These are phyloP conservation scores for Funneliformis caledonium DNA, from an alignment of 371 early-diverging fungal species.

Conservation along the genomic window DNA sequence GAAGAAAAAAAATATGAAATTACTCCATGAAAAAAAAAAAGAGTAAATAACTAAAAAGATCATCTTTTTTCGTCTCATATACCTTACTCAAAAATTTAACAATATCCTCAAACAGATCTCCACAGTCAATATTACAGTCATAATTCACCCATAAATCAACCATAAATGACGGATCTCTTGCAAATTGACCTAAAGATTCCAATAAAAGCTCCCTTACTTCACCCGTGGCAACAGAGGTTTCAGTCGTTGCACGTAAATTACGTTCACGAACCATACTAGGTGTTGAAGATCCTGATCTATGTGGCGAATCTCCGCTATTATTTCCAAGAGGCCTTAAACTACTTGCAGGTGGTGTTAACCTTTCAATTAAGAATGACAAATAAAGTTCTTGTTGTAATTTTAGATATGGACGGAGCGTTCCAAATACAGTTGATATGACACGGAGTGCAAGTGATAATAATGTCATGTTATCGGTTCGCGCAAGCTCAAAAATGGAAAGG, in stretches of 20 bases:
- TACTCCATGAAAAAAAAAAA: not conserved
- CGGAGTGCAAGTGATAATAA: constrained; percentile 68
- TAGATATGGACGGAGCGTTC: constrained; percentile 69
- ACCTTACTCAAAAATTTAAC: constrained; percentile 74
- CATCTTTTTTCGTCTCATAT: not conserved
- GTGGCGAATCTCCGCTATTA: constrained; percentile 44
- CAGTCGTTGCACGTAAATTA: constrained; percentile 24
- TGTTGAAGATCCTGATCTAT: constrained; percentile 23
- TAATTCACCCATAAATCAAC: constrained; percentile 92
- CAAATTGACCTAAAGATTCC: constrained; percentile 35
- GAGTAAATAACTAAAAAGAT: not conserved
- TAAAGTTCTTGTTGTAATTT: constrained; percentile 82
- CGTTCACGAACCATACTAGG: constrained; percentile 35
- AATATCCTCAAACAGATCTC: constrained; percentile 87
- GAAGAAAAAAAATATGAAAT: not conserved
- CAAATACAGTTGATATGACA: constrained; percentile 74
- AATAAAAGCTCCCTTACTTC: constrained; percentile 38
- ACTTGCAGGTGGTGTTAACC: constrained; percentile 53
- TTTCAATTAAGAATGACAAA: constrained; percentile 76
- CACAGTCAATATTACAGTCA: constrained; percentile 83
- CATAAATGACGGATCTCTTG: constrained; percentile 67
- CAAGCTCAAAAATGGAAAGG: constrained; percentile 49
- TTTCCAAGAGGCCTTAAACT: constrained; percentile 40
- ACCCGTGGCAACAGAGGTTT: constrained; percentile 29
- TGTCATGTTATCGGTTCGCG: constrained; percentile 63